phyloP scores from a whole-genome alignment of 257 asterid species.

The Rhazya stricta region DNA sequence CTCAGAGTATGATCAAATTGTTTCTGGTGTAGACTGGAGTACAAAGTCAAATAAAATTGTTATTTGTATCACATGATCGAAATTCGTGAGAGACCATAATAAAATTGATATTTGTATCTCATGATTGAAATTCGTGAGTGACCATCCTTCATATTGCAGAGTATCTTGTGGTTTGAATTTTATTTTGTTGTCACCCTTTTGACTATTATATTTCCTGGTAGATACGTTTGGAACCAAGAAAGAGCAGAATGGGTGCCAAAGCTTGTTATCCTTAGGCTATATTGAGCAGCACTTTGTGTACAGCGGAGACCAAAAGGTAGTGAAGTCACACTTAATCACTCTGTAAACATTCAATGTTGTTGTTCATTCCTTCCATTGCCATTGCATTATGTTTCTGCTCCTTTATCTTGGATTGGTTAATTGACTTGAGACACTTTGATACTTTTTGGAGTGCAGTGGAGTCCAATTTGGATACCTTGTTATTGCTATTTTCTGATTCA shows the following conservation, averaged over 20 bases:
- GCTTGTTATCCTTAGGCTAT: constrained; percentile 92
- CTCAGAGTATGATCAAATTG: constrained; percentile 96
- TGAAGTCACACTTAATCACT: constrained; percentile 9
- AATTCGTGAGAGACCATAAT: too few relatives aligned
- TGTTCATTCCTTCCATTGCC: constrained; percentile 9
- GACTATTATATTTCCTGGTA: constrained; percentile 13
- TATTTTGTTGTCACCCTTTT: background rate
- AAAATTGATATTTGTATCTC: too few relatives aligned
- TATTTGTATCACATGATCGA: constrained; percentile 95
- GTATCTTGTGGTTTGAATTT: background rate
- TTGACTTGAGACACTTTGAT: background rate
- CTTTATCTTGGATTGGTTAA: background rate
- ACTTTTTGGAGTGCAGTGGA: background rate
- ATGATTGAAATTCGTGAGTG: too few relatives aligned
- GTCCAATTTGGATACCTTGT: background rate
- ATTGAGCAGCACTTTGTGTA: constrained; percentile 98
- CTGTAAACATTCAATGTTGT: background rate
- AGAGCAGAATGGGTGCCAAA: constrained; percentile 85
- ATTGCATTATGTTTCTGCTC: background rate
- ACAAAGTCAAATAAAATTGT: constrained; percentile 73
- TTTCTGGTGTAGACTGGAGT: constrained; percentile 97
- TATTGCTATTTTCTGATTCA: background rate
- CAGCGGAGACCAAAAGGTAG: constrained; percentile 98
- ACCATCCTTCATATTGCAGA: constrained; percentile 11
- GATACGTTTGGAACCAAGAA: constrained; percentile 95